Evolutionary conservation across 1,284 basidiomycete species (phyloP), one percentile per base, ranked within the genome.

Genomic region (Wolfiporia cocos): DNA sequence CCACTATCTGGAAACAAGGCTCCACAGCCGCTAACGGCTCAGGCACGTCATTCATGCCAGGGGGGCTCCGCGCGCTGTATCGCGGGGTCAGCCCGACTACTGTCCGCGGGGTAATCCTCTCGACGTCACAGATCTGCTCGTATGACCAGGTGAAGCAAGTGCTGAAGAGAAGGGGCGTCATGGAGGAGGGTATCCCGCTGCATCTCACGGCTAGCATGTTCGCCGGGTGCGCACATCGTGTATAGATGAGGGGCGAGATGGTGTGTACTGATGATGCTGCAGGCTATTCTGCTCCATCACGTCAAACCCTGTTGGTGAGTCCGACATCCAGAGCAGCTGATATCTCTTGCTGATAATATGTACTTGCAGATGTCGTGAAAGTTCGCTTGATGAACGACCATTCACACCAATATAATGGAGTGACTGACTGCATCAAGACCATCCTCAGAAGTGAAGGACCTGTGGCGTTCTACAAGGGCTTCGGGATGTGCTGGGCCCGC

Each of bases 321-420:
- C 7, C 32, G 7, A 9, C 17, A 19, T 6, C 11, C 9, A 19
- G 12, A 15, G 9, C 9, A 9, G 10, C 7, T 19, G 32, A 7
- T 7, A 19, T 3, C 40, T n/a, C 1, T 23, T 24, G 12, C 24
- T 9, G 29, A 18, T 30, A 21, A 22, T 6, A 29, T 30, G 10
- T 19, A 28, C 3, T 0, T 20, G 17, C 32, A 65, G 66, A 68
- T 37, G 65, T 68, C 4, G 58, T 67, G 21, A 68, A 68, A 45
- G 65, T 67, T 20, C 60, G 66, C 5, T 47, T 67, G n/a, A 67
- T 67, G 65, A 67, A 65, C 44, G 66, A 68, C 50, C 65, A 65
- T 46, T 53, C 55, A 33, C 57, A 61, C 22, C 46, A 58, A 44
- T 55, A 53, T 45, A 50, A 51, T 22, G 59, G 62, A 24, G 57